Base-by-base conservation (phyloP, 768 basidiomycete species). In the Dioszegia hungarica region DNA sequence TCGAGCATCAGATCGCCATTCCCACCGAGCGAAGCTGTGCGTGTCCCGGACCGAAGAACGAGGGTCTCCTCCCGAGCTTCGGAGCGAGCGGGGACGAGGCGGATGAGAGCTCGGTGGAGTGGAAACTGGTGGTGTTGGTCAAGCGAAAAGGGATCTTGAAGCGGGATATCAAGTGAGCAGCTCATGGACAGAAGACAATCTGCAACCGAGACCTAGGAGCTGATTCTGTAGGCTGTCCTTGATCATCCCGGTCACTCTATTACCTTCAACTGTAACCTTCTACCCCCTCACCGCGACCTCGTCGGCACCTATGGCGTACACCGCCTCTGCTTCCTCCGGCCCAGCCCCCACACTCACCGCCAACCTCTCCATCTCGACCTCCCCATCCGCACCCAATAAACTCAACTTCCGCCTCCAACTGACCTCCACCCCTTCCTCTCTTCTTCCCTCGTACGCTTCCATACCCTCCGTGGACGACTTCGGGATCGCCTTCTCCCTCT, bases 121-220 rank as follows among this genome's bases (percentile, higher is more conserved):
- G 59, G 59, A 50, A 43, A 31, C 10, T 56, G 47, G 29, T 24
- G 37, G 55, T 56, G 4, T 22, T 33, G 34, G 20, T 61, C 40
- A 61, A 45, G 49, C 37, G 59, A 36, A 61, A 61, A 24, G 59
- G 59, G 2, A 19, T 61, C 14, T 33, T 61, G 19, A 61, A 61
- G 52, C 36, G 59, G 40, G 55, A 61, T 39, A n/a, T 61, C 54
- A 49, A 52, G 59, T 61, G 24, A 37, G 59, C 39, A 5, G 9
- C 2, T 8, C 6, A 25, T 46, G 20, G 27, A 24, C 33, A 8
- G 39, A 25, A 12, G 22, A 17, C 8, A 33, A 6, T 33, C 31
- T 33, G 31, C 31, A 14, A 33, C 14, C 31, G 37, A 25, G 19
- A 19, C 25, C 17, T 24, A n/a, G 25, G 19, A 45, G 28, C 27